These are phyloP conservation scores for Colletotrichum tanaceti DNA, from an alignment of 2,329 filamentous ascomycete species.

Conservation along the genomic window DNA sequence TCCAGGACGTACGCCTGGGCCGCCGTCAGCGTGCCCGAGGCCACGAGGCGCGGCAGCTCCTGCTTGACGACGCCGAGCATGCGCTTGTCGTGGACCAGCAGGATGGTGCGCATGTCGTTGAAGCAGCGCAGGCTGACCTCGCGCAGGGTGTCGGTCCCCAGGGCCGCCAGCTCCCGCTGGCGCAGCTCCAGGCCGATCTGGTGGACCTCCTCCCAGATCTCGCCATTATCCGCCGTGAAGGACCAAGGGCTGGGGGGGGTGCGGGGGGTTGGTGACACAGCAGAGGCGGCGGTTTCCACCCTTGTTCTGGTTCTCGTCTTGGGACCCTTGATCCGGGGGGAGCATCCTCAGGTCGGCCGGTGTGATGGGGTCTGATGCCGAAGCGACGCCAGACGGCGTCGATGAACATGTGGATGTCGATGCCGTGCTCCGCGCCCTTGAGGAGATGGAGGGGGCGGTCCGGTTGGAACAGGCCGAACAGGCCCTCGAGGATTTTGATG, in stretches of 20 bases:
- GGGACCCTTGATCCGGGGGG: no score
- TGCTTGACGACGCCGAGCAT: slow-evolving; percentile 55
- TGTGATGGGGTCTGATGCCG: slow-evolving; percentile 47
- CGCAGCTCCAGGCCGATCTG: slow-evolving; percentile 55
- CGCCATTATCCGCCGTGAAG: slow-evolving; percentile 38
- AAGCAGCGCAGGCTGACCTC: slow-evolving; percentile 53
- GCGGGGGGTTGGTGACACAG: slow-evolving; percentile 42
- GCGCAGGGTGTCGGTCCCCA: slow-evolving; percentile 49
- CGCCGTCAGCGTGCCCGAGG: slow-evolving; percentile 44
- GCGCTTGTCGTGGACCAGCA: slow-evolving; percentile 57
- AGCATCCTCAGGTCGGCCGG: slow-evolving; percentile 51
- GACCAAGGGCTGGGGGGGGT: slow-evolving; percentile 13
- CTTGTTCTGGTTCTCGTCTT: no score
- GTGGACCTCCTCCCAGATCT: slow-evolving; percentile 49
- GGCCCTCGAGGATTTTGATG: slow-evolving; percentile 49
- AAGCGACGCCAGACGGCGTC: slow-evolving; percentile 45
- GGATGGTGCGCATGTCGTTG: slow-evolving; percentile 55
- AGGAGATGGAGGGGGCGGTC: slow-evolving; percentile 51
- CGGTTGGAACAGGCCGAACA: slow-evolving; percentile 49
- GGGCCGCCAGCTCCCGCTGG: slow-evolving; percentile 50
- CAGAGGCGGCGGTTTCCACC: slow-evolving; percentile 50
- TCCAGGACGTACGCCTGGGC: slow-evolving; percentile 46
- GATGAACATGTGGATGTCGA: slow-evolving; percentile 55
- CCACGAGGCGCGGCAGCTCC: slow-evolving; percentile 48
- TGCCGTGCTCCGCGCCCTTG: slow-evolving; percentile 52